Conservation (phyloP, 2,329 filamentous ascomycete genomes). For the Colletotrichum abscissum region DNA sequence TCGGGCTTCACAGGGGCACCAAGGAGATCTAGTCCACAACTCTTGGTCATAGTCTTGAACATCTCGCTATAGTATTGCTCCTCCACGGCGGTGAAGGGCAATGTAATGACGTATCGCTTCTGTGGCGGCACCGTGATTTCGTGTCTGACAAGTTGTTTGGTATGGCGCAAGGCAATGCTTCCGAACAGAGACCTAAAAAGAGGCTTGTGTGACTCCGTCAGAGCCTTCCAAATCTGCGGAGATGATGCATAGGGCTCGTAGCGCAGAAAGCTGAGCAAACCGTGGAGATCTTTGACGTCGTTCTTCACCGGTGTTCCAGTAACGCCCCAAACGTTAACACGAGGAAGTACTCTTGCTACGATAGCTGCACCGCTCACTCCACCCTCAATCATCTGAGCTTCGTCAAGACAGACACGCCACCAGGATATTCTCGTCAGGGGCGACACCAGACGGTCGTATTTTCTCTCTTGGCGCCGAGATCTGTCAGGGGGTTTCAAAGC, state of each 20-base stretch:
- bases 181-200: conserved; percentile 78
- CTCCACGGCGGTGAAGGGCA: conserved; percentile 91
- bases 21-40: conserved; percentile 71
- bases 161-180: conserved; percentile 83
- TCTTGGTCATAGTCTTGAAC: conserved; percentile 79
- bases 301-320: conserved; percentile 91
- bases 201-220: conserved; percentile 70
- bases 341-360: conserved; percentile 82
- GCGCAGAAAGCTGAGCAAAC: conserved; percentile 82
- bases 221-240: conserved; percentile 72
- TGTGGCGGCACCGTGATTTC: conserved; percentile 86
- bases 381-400: conserved; percentile 93
- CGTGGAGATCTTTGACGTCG: conserved; percentile 80
- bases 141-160: conserved; percentile 81
- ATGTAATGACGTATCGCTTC: conserved; percentile 86
- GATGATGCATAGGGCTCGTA: conserved; percentile 80
- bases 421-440: conserved; percentile 85
- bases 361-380: conserved; percentile 86
- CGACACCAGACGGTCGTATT: conserved; percentile 74
- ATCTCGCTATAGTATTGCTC: conserved; percentile 87
- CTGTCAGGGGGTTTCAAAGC: conserved; percentile 77
- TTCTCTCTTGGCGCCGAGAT: conserved; percentile 71
- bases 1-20: conserved; percentile 71
- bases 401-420: conserved; percentile 86
- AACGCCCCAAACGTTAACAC: conserved; percentile 90